Base-by-base conservation (phyloP, 352 stramenopile species). In the Aphanomyces astaci region DNA sequence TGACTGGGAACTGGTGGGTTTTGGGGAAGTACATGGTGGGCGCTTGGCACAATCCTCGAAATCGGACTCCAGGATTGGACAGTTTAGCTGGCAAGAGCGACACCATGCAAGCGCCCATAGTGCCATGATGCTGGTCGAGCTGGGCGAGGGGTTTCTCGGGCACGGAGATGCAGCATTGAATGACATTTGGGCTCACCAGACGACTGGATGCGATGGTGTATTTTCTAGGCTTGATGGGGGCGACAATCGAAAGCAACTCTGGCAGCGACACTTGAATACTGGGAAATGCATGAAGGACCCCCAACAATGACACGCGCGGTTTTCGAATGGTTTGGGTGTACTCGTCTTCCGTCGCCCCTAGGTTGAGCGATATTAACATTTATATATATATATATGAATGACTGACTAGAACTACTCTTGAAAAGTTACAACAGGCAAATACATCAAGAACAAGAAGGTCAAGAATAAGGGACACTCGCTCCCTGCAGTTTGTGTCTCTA, bases 191-290 rank as follows among this genome's bases (percentile, higher is more conserved):
- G 22, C 10, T 19, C 4, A 30, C 36, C 19, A 24, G 28, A 9
- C 32, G 17, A 30, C 33, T 45, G 0, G 56, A 64, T 31, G 56
- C 56, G 36, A 64, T 64, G 0, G 56, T 64, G 25, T 64, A 64
- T 19, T 17, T 17, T n/a, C 56, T 13, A 11, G 56, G 56, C 22
- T 45, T 46, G 32, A 51, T 64, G 19, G 56, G 56, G 5, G 4
- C 7, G 22, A 25, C 22, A 11, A 43, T 15, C 7, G 27, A 15
- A 2, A 62, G 52, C 7, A 62, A 32, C 4, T 39, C 30, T 9
- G 33, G 4, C 9, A 64, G 36, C 11, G 40, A 52, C 32, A 43
- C 32, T n/a, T 31, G 33, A 9, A 51, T 19, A 19, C 30, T 51
- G 3, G 56, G 32, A 27, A 64, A 64, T 7, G 19, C 15, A 9